Conservation (phyloP, 805 yeast genomes). For the Sungouiozyma intestinalis region DNA sequence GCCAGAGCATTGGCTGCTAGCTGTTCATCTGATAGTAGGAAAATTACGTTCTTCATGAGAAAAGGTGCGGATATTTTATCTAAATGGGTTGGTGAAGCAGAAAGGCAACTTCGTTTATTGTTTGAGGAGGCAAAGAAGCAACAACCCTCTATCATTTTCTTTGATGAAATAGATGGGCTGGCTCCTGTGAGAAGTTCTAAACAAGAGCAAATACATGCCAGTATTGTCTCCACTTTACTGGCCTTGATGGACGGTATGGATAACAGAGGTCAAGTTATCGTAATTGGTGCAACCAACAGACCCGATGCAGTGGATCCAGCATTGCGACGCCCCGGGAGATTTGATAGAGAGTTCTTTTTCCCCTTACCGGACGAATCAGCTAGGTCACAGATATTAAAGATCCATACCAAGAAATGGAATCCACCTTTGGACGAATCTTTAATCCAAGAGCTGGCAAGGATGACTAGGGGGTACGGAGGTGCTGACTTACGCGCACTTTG, state of each 20-base stretch:
- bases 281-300: constrained; percentile 94
- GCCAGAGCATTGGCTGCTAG: constrained; percentile 96
- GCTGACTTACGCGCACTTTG: constrained; percentile 91
- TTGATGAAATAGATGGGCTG: constrained; percentile 95
- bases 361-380: constrained; percentile 81
- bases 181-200: constrained; percentile 97
- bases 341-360: constrained; percentile 93
- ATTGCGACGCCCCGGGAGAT: constrained; percentile 90
- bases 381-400: constrained; percentile 64
- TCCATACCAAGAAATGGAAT: constrained; percentile 84
- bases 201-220: constrained; percentile 97
- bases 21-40: constrained; percentile 72
- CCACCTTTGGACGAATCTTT: constrained; percentile 57
- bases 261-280: constrained; percentile 94
- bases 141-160: constrained; percentile 92
- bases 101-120: constrained; percentile 77
- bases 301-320: constrained; percentile 99
- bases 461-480: constrained; percentile 96
- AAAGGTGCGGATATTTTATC: constrained; percentile 96
- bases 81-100: constrained; percentile 99
- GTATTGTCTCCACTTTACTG: constrained; percentile 86
- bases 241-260: constrained; percentile 99
- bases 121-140: constrained; percentile 95
- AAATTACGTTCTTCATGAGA: constrained; percentile 94
- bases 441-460: constrained; percentile 53